These are phyloP conservation scores for Phialocephala sp. DNA, from an alignment of 2,329 filamentous ascomycete genomes.

Conservation along the genomic window DNA sequence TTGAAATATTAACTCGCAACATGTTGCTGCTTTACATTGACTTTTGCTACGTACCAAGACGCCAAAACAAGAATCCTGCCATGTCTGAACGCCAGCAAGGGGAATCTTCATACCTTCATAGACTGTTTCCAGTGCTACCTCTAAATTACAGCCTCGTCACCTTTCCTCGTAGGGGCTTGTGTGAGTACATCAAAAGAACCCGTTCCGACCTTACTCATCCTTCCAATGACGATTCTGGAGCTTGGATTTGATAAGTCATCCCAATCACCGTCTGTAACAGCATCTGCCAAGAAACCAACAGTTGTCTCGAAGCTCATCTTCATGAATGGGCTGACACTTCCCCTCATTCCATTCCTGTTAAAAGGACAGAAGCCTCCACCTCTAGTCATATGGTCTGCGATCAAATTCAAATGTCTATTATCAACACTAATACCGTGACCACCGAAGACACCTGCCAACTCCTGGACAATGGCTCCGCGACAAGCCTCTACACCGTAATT, in stretches of 20 bases:
- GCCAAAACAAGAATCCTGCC: not conserved
- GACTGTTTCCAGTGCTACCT: not conserved
- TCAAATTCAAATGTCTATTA: slow-evolving; percentile 89
- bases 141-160: slow-evolving; percentile 24
- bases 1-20: not conserved
- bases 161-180: slow-evolving; percentile 47
- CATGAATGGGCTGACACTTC: slow-evolving; percentile 88
- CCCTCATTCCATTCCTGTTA: slow-evolving; percentile 85
- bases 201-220: slow-evolving; percentile 82
- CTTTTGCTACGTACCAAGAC: slow-evolving; percentile 9
- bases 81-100: not conserved
- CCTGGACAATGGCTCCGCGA: slow-evolving; percentile 82
- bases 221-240: slow-evolving; percentile 86
- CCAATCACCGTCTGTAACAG: slow-evolving; percentile 86
- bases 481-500: slow-evolving; percentile 95
- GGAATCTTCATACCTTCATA: not conserved
- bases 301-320: slow-evolving; percentile 99
- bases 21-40: not conserved
- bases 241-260: slow-evolving; percentile 88
- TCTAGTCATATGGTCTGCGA: slow-evolving; percentile 98
- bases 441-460: slow-evolving; percentile 84
- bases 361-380: slow-evolving; percentile 89
- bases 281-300: slow-evolving; percentile 89
- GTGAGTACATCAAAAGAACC: slow-evolving; percentile 89
- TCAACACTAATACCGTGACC: slow-evolving; percentile 94